These are phyloP conservation scores for Euphorbia celastroides DNA, from an alignment of 441 rosid species.

Conservation along the genomic window DNA sequence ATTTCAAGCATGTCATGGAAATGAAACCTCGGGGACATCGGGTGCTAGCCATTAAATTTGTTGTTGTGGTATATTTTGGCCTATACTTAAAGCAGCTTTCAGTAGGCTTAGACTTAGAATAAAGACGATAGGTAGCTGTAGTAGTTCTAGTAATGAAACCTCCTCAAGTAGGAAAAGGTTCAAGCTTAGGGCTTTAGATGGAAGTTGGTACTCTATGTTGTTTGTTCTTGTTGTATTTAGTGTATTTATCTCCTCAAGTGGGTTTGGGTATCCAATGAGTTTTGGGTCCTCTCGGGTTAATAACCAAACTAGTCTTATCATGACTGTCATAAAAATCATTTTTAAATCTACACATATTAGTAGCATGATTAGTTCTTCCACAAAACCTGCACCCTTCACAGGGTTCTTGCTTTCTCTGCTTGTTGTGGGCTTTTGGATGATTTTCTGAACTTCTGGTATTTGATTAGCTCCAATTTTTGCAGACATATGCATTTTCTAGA, in stretches of 20 bases:
- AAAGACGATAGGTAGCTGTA: constrained; percentile 21
- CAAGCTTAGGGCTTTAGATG: constrained; percentile 15
- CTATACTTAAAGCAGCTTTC: constrained; percentile 16
- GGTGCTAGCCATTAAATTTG: constrained; percentile 20
- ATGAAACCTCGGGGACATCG: constrained; percentile 24
- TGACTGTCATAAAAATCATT: no score
- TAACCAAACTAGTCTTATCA: no score
- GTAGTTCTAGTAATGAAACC: constrained; percentile 5
- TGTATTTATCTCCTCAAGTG: neutral
- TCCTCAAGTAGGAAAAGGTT: neutral
- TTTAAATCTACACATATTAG: no score
- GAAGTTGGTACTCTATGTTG: constrained; percentile 16
- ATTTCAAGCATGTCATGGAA: constrained; percentile 47
- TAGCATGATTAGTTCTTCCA: no score
- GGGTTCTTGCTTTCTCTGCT: no score
- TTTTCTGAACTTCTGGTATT: no score
- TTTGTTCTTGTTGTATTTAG: constrained; percentile 1
- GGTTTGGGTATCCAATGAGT: no score
- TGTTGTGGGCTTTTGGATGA: no score
- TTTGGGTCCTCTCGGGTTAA: no score
- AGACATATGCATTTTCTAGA: no score
- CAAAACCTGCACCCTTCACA: no score
- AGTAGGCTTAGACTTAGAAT: constrained; percentile 19
- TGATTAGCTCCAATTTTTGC: no score
- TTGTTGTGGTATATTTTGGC: constrained; percentile 19